Evolutionary conservation across 2,329 filamentous ascomycete species (phyloP).

Genomic region (Orbilia javanica): DNA sequence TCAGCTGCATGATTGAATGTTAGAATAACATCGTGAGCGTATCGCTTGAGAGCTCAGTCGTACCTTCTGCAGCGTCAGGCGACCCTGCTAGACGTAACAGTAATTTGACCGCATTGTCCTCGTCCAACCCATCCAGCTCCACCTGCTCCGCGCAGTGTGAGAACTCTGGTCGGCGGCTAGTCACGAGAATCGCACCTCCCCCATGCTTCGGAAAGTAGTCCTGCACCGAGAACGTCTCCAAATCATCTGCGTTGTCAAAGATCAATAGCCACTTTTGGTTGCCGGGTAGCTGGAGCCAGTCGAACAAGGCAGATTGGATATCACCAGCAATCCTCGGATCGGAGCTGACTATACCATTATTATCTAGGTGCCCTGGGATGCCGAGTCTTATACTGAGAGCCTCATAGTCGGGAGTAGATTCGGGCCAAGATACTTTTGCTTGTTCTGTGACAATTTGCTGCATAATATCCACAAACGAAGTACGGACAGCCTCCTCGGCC

Average conservation of each 20-base stretch:
- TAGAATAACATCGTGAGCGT: too few relatives aligned
- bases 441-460: constrained; percentile 15
- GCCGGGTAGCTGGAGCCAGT: neutral
- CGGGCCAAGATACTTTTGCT: constrained; percentile 2
- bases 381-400: neutral
- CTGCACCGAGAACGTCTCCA: neutral
- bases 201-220: constrained; percentile 5
- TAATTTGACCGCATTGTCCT: neutral
- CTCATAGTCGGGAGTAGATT: constrained; percentile 16
- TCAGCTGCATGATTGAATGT: too few relatives aligned
- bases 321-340: neutral
- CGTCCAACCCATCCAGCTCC: neutral
- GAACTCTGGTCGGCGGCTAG: constrained; percentile 14
- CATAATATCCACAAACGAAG: constrained; percentile 20
- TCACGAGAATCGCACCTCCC: neutral
- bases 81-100: neutral
- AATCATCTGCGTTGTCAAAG: constrained; percentile 25
- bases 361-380: neutral
- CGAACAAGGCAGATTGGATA: neutral
- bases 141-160: neutral
- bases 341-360: neutral
- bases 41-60: neutral
- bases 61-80: neutral
- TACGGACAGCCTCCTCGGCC: constrained; percentile 10
- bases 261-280: constrained; percentile 6